Percentiles rank a stretch among this genome's conserved stretches.
phyloP scores from a whole-genome alignment of 1,139 yeast genomes.

The Barnettozyma hawaiiensis region DNA sequence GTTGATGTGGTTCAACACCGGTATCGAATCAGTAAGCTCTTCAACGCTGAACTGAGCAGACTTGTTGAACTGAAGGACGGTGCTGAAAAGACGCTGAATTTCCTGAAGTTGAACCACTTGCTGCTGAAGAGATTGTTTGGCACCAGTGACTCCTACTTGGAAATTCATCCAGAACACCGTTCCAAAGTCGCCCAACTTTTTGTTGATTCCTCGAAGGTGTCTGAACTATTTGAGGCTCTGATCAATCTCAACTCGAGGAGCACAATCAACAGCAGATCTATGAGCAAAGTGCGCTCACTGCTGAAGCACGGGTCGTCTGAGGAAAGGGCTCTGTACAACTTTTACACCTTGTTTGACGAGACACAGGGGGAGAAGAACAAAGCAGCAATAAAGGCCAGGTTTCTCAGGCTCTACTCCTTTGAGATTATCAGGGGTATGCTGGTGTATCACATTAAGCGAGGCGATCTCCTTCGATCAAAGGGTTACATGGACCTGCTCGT shows the following conservation, averaged over 20 bases:
- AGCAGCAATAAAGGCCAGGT: constrained; percentile 8
- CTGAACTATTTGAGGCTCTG: constrained; percentile 3
- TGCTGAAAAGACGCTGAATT: neutral
- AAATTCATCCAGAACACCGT: neutral
- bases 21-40: neutral
- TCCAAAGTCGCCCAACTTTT: neutral
- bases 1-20: neutral
- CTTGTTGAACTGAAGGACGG: neutral
- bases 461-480: constrained; percentile 8
- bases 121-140: neutral
- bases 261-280: neutral
- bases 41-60: constrained; percentile 2
- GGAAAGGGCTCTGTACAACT: constrained; percentile 10
- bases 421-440: constrained; percentile 18
- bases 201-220: neutral
- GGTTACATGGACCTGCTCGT: constrained; percentile 18
- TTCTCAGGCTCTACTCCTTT: constrained; percentile 14
- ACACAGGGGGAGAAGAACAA: neutral
- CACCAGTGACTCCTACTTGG: neutral
- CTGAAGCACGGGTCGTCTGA: constrained; percentile 8
- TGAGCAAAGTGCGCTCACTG: constrained; percentile 2
- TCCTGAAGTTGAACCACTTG: neutral
- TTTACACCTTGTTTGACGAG: constrained; percentile 9
- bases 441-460: constrained; percentile 9
- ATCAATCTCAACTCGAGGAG: neutral